A percentile compares a stretch with the other conserved stretches of the same genome.
Evolutionary conservation across 371 early-diverging fungal species (phyloP).

Genomic region (Rhizopus delemar): DNA sequence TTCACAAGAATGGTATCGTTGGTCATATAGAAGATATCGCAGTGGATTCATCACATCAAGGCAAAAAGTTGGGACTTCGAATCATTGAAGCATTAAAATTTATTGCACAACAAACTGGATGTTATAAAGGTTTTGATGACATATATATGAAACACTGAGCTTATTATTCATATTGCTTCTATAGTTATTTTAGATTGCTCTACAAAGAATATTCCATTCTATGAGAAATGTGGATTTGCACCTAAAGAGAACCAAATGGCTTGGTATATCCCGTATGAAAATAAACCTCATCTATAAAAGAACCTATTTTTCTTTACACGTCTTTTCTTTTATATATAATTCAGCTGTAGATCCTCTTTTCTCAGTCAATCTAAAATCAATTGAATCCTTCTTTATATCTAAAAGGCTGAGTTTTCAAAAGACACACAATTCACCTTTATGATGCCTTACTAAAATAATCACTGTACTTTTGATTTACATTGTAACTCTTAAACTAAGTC

Average conservation of each 20-base stretch:
- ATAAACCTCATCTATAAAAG: conserved; percentile 5
- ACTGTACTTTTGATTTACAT: no score
- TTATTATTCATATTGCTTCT: not conserved
- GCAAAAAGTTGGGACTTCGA: conserved; percentile 79
- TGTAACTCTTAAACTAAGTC: no score
- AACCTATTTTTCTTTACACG: not conserved
- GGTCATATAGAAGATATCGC: conserved; percentile 95
- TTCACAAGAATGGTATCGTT: conserved; percentile 80
- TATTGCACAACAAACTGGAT: conserved; percentile 65
- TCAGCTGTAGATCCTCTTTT: not conserved
- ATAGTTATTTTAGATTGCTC: conserved; percentile 14
- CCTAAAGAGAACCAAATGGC: conserved; percentile 53
- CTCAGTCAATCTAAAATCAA: no score
- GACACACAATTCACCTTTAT: no score
- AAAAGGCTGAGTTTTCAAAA: no score
- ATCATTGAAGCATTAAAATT: conserved; percentile 75
- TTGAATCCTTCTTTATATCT: not conserved
- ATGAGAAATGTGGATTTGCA: conserved; percentile 50
- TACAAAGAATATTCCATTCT: conserved; percentile 45
- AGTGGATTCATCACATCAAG: conserved; percentile 87
- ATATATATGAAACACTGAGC: not conserved
- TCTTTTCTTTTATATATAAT: not conserved
- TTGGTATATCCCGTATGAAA: conserved; percentile 36
- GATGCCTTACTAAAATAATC: no score
- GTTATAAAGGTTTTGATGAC: conserved; percentile 58